Evolutionary conservation across 768 basidiomycete genomes (phyloP).

Genomic region (Leccinum disarticulatum): DNA sequence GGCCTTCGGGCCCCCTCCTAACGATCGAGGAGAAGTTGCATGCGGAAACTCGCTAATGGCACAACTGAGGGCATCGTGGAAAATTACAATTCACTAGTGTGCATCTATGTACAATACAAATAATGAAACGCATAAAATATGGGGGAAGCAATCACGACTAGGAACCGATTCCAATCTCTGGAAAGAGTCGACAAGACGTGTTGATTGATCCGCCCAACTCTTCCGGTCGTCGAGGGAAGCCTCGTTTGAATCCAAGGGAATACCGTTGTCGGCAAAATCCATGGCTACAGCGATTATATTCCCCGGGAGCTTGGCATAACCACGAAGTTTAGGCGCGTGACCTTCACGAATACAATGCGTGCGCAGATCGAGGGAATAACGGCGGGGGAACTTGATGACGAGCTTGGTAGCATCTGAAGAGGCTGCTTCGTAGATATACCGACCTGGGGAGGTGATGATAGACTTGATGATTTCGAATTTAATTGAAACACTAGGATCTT

Average conservation of each 20-base stretch:
- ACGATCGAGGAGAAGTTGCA: too few species aligned
- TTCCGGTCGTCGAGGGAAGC: neutral
- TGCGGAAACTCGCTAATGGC: too few species aligned
- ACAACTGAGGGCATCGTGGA: too few species aligned
- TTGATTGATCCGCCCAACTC: neutral
- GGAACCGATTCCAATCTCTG: neutral
- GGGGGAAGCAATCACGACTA: too few species aligned
- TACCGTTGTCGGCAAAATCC: neutral
- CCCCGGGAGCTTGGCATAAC: neutral
- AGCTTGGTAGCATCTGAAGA: neutral
- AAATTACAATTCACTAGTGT: too few species aligned
- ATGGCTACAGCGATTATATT: neutral
- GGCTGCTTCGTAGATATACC: neutral
- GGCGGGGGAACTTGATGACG: neutral
- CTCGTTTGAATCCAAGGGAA: neutral
- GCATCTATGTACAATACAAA: too few species aligned
- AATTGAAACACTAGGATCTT: neutral
- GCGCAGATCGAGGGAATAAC: neutral
- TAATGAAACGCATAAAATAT: too few species aligned
- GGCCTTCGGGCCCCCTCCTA: too few species aligned
- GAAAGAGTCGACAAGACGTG: neutral
- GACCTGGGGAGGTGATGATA: neutral
- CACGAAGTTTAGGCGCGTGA: neutral
- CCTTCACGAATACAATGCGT: neutral
- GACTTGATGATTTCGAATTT: neutral